Evolutionary conservation across 768 basidiomycete genomes (phyloP).

Genomic region (Clathrus columnatus): DNA sequence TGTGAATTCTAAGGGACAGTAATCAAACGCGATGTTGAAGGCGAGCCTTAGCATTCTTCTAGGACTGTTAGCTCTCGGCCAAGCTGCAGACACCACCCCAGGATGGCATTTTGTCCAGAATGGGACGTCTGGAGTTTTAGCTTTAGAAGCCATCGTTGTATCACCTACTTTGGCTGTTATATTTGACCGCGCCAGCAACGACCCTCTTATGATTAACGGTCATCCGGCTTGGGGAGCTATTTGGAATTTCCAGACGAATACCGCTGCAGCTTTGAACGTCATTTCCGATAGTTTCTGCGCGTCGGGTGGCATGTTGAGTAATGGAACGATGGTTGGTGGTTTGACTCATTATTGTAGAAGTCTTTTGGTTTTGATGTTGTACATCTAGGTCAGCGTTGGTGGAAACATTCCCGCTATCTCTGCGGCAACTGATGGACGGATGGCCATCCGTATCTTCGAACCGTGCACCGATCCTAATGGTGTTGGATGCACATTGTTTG

Average conservation of each 20-base stretch:
- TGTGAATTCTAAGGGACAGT: neutral
- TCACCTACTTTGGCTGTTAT: slow-evolving; percentile 18
- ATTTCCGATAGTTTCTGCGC: slow-evolving; percentile 35
- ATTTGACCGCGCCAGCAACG: slow-evolving; percentile 18
- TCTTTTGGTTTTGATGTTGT: neutral
- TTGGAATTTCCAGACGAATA: slow-evolving; percentile 19
- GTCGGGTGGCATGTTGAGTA: slow-evolving; percentile 32
- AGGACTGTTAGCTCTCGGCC: neutral
- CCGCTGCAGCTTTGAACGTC: slow-evolving; percentile 25
- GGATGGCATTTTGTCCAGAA: slow-evolving; percentile 9
- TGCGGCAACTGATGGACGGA: neutral
- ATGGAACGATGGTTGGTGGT: slow-evolving; percentile 31
- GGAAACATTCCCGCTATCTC: slow-evolving; percentile 11
- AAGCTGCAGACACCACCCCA: neutral
- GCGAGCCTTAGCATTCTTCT: neutral
- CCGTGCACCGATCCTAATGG: slow-evolving; percentile 24
- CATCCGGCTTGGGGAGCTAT: slow-evolving; percentile 21
- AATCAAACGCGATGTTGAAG: neutral
- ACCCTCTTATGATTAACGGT: slow-evolving; percentile 16
- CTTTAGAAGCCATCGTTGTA: slow-evolving; percentile 20
- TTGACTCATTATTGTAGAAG: neutral
- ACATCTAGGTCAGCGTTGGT: slow-evolving; percentile 18
- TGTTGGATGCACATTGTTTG: slow-evolving; percentile 25
- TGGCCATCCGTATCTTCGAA: slow-evolving; percentile 24
- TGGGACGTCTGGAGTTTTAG: slow-evolving; percentile 18